A percentile compares a stretch with the other conserved stretches of the same genome.
Conservation (phyloP, 2,329 filamentous ascomycete species). For the Phymatotrichopsis omnivora region DNA sequence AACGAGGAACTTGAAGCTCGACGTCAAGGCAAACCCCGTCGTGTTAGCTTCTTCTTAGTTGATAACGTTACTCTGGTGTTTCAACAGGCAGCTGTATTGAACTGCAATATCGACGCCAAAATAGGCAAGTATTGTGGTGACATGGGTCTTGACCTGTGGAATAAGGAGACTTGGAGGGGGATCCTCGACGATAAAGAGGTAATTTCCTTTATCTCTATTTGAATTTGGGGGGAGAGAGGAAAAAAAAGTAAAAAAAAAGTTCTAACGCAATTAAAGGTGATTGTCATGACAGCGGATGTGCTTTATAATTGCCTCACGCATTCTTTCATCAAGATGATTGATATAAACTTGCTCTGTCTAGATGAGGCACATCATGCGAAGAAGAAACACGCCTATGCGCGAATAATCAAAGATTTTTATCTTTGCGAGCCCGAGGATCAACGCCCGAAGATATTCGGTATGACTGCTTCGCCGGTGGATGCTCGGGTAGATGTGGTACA, state of each 20-base stretch:
- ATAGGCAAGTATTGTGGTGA: slow-evolving; percentile 66
- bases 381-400: slow-evolving; percentile 81
- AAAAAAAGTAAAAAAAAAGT: background rate
- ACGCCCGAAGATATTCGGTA: slow-evolving; percentile 75
- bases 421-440: slow-evolving; percentile 39
- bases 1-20: slow-evolving; percentile 67
- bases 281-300: slow-evolving; percentile 88
- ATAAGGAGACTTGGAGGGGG: slow-evolving; percentile 37
- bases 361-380: slow-evolving; percentile 97
- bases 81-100: slow-evolving; percentile 76
- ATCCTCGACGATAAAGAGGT: slow-evolving; percentile 39
- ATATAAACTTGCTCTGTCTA: slow-evolving; percentile 84
- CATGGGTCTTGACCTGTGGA: slow-evolving; percentile 53
- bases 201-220: background rate
- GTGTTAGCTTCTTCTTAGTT: slow-evolving; percentile 78
- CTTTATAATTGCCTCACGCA: slow-evolving; percentile 67
- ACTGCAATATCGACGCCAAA: slow-evolving; percentile 66
- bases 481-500: slow-evolving; percentile 61
- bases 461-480: slow-evolving; percentile 95
- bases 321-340: slow-evolving; percentile 66
- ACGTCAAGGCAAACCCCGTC: slow-evolving; percentile 47
- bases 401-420: slow-evolving; percentile 84
- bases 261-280: slow-evolving; percentile 43
- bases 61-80: slow-evolving; percentile 83
- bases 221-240: background rate